A percentile compares a stretch with the other conserved stretches of the same genome.
Evolutionary conservation across 306 rosid species (phyloP).

Genomic region (Vicia sativa): DNA sequence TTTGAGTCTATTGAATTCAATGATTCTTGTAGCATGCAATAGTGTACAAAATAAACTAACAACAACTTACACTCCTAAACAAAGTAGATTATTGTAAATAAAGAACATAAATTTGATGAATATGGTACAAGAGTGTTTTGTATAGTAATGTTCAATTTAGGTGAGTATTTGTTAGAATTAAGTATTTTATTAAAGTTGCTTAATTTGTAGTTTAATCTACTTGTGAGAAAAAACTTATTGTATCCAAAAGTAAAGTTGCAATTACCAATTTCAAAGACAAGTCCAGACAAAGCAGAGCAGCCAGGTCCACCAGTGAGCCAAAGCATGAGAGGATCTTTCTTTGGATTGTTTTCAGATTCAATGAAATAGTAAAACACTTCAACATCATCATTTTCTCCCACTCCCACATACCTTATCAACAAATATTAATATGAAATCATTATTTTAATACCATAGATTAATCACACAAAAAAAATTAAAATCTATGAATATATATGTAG

Average conservation of each 20-base stretch:
- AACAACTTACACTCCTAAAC: too few species aligned
- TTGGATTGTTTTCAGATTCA: constrained; percentile 56
- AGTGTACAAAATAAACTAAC: too few species aligned
- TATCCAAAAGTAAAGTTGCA: constrained; percentile 1
- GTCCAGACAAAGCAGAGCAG: constrained; percentile 52
- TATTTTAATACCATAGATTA: neutral
- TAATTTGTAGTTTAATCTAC: too few species aligned
- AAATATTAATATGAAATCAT: neutral
- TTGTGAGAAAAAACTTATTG: neutral
- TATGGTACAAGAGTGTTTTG: too few species aligned
- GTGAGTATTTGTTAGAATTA: too few species aligned
- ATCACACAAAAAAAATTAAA: neutral
- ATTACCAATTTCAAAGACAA: constrained; percentile 53
- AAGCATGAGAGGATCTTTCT: constrained; percentile 60
- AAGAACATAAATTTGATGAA: too few species aligned
- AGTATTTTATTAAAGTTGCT: too few species aligned
- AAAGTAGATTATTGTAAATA: too few species aligned
- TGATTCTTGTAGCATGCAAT: too few species aligned
- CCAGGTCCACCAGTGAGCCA: constrained; percentile 80
- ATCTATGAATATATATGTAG: neutral
- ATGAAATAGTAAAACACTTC: constrained; percentile 23
- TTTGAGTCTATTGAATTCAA: too few species aligned
- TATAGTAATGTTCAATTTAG: too few species aligned
- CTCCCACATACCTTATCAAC: constrained; percentile 23
- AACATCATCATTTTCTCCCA: constrained; percentile 23